Conservation (phyloP, 441 rosid species). For the Pelargonium australe region DNA sequence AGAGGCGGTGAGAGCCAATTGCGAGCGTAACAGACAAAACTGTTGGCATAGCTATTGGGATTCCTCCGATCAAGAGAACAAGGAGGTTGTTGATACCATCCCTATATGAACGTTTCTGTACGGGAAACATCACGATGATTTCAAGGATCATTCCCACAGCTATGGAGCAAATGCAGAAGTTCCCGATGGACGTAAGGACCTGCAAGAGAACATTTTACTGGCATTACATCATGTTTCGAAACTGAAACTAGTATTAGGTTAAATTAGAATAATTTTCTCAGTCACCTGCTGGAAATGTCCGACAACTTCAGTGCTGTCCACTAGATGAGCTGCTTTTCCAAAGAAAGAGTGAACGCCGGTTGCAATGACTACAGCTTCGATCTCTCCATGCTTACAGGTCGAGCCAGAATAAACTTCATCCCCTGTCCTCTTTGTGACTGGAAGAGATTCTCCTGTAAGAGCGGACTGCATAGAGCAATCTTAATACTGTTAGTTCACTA, state of each 20-base stretch:
- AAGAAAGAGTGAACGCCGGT: slow-evolving; percentile 86
- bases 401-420: slow-evolving; percentile 91
- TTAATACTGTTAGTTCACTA: neutral
- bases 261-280: neutral
- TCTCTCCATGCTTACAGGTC: slow-evolving; percentile 86
- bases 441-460: slow-evolving; percentile 89
- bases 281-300: slow-evolving; percentile 88
- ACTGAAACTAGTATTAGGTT: neutral
- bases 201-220: slow-evolving; percentile 25
- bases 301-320: slow-evolving; percentile 63
- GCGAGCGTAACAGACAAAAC: slow-evolving; percentile 91
- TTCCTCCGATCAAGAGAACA: slow-evolving; percentile 91
- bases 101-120: slow-evolving; percentile 74
- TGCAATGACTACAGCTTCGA: slow-evolving; percentile 90
- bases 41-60: slow-evolving; percentile 98
- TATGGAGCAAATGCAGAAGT: slow-evolving; percentile 97
- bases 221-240: slow-evolving; percentile 6
- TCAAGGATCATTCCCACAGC: slow-evolving; percentile 90
- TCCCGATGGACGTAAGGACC: slow-evolving; percentile 91
- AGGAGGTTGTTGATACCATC: slow-evolving; percentile 93
- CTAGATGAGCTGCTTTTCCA: slow-evolving; percentile 83
- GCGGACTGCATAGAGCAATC: slow-evolving; percentile 50
- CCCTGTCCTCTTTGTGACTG: slow-evolving; percentile 83
- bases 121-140: slow-evolving; percentile 84
- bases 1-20: slow-evolving; percentile 87